Evolutionary conservation across 1,139 yeast species (phyloP).

Genomic region (Blastobotrys elegans): DNA sequence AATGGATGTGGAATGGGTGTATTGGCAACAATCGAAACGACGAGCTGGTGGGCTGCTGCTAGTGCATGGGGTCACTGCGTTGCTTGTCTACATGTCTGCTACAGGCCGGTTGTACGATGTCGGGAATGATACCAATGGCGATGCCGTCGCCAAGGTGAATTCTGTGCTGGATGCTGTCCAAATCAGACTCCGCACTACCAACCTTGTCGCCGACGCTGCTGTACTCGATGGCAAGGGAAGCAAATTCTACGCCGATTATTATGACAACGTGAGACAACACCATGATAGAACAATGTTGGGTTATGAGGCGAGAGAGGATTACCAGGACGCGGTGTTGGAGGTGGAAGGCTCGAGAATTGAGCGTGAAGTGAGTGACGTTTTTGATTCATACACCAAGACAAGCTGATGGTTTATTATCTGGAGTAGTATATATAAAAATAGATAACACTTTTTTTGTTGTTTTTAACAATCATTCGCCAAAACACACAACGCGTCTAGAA

Average conservation of each 20-base stretch:
- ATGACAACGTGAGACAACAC: not conserved
- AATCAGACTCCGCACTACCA: not conserved
- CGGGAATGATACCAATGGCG: not conserved
- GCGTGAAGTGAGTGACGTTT: not conserved
- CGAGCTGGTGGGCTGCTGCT: slow-evolving; percentile 18
- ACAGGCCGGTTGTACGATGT: slow-evolving; percentile 22
- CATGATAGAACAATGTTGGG: not conserved
- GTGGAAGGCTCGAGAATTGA: not conserved
- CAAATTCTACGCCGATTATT: not conserved
- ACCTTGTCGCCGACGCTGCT: not conserved
- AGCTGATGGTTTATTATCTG: too few species aligned
- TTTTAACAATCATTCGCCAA: slow-evolving; percentile 31
- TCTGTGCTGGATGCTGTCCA: too few species aligned
- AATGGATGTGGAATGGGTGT: slow-evolving; percentile 21
- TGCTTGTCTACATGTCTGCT: slow-evolving; percentile 19
- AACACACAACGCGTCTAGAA: slow-evolving; percentile 76
- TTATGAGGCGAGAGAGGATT: not conserved
- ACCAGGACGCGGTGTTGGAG: not conserved
- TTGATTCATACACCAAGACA: too few species aligned
- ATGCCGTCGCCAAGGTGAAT: not conserved
- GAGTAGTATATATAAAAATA: not conserved
- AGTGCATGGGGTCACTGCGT: slow-evolving; percentile 18
- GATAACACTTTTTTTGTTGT: not conserved
- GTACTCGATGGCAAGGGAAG: not conserved
- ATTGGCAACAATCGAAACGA: slow-evolving; percentile 17